A percentile compares a stretch with the other conserved stretches of the same genome.
Conservation (phyloP, 345 rosid species). For the Limnanthes douglasii region DNA sequence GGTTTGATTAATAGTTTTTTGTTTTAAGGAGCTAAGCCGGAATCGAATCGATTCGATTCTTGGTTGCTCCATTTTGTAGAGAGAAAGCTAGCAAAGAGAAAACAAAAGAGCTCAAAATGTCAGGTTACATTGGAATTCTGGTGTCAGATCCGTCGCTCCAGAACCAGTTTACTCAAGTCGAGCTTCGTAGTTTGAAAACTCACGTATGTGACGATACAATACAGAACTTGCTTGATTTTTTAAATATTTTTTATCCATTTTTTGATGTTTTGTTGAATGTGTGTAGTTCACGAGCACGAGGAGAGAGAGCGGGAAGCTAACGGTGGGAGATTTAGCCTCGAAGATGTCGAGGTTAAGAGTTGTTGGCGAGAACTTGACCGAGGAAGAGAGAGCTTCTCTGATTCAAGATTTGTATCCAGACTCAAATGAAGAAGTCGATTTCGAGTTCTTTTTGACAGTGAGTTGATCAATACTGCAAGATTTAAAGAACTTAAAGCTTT, state of each 20-base stretch:
- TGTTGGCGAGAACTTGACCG: conserved; percentile 66
- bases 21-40: too few relatives aligned
- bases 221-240: neutral
- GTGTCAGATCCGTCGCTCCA: conserved; percentile 97
- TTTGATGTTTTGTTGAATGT: neutral
- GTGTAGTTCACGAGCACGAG: conserved; percentile 71
- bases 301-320: conserved; percentile 88
- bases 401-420: conserved; percentile 55
- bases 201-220: conserved; percentile 28
- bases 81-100: too few relatives aligned
- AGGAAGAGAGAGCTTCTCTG: conserved; percentile 50
- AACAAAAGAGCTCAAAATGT: conserved; percentile 25
- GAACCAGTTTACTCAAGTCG: conserved; percentile 98
- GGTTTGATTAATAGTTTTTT: too few relatives aligned
- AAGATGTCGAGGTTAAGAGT: conserved; percentile 76
- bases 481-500: too few relatives aligned
- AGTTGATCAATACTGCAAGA: too few relatives aligned
- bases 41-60: too few relatives aligned
- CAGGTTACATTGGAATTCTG: conserved; percentile 77
- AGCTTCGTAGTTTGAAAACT: conserved; percentile 90
- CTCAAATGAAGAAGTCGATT: conserved; percentile 71
- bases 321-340: conserved; percentile 62
- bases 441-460: conserved; percentile 89
- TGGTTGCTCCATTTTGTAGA: too few relatives aligned
- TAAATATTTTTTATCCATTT: neutral